These are phyloP conservation scores for Guadua angustifolia DNA, from an alignment of 176 grass and related monocot species.

Conservation along the genomic window DNA sequence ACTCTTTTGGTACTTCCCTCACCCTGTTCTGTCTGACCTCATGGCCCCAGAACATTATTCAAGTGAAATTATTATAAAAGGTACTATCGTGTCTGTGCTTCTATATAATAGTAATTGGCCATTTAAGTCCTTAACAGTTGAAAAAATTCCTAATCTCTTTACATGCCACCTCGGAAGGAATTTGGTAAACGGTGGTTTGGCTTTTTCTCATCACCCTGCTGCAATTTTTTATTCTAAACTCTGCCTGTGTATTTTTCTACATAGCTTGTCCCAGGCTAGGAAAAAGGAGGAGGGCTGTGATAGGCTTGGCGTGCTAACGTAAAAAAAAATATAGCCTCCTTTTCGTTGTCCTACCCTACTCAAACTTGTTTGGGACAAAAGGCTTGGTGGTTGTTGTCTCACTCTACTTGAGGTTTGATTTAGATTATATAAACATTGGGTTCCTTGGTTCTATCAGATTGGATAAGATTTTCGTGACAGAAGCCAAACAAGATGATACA, in stretches of 20 bases:
- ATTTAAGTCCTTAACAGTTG: not conserved
- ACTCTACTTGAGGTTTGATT: not conserved
- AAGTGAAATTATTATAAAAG: not conserved
- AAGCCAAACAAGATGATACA: conserved; percentile 16
- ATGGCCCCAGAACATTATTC: conserved; percentile 27
- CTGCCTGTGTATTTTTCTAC: too few species aligned
- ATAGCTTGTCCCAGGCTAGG: too few species aligned
- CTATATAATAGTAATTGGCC: not conserved
- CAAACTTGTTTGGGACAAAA: too few species aligned
- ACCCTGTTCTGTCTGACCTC: conserved; percentile 26
- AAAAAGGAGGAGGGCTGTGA: too few species aligned
- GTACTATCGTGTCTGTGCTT: conserved; percentile 15
- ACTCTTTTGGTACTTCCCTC: conserved; percentile 11
- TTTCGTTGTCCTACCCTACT: too few species aligned
- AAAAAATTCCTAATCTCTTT: not conserved
- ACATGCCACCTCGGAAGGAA: not conserved
- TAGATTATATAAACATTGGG: not conserved
- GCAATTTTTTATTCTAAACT: conserved; percentile 1
- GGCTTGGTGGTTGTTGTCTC: not conserved
- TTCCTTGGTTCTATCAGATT: not conserved
- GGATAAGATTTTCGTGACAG: conserved; percentile 11
- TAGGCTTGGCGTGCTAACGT: too few species aligned
- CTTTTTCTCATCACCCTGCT: not conserved
- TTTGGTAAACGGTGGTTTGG: not conserved
- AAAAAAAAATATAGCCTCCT: too few species aligned